Evolutionary conservation across 192 early-diverging fungal species (phyloP), one percentile per base, ranked within the genome.

Genomic region (Coemansia sp.): DNA sequence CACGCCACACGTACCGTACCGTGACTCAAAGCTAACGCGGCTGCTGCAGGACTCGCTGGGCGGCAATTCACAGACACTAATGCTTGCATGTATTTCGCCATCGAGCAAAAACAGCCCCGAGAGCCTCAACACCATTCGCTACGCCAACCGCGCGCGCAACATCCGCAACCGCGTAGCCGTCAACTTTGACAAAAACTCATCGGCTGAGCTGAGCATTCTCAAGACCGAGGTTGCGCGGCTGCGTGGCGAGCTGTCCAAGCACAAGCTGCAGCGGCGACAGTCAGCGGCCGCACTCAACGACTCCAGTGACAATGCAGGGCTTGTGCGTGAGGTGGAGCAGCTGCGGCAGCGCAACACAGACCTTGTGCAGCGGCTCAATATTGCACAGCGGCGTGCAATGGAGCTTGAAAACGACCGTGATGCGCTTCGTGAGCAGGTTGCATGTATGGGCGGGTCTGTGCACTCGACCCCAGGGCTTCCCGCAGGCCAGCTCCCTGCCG

Each of bases 11-110:
- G 85, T 99, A 7, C 97, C 97, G 0, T 99, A 98, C 67, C 90
- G 97, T 40, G 97, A 99, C 72, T 94, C 92, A 25, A 99, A 99
- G 72, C 83, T 99, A 10, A 99, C 97, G 0, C 85, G 95, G 4
- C 82, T 99, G 68, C 78, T 99, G 53, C 98, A 98, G 71, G 98
- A 98, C 68, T 92, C 90, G 19, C 75, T 98, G 20, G 96, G 97
- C 54, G 97, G 97, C 8, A 98, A 97, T 73, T 91, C 93, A 50
- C 88, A 91, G 58, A 98, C 96, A 0, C 75, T 96, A 9, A 96
- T 99, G 94, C 88, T 99, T 60, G 94, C 98, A 0, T 98, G 95
- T 79, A 92, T 96, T 6, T 90, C 89, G 64, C 94, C 94, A 0
- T 91, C 91, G 11, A 92, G 95, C 66, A 67, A 80, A 48, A 95